A percentile compares a stretch with the other conserved stretches of the same genome.
Evolutionary conservation across 306 rosid genomes (phyloP).

Genomic region (apple (Malus domestica)): DNA sequence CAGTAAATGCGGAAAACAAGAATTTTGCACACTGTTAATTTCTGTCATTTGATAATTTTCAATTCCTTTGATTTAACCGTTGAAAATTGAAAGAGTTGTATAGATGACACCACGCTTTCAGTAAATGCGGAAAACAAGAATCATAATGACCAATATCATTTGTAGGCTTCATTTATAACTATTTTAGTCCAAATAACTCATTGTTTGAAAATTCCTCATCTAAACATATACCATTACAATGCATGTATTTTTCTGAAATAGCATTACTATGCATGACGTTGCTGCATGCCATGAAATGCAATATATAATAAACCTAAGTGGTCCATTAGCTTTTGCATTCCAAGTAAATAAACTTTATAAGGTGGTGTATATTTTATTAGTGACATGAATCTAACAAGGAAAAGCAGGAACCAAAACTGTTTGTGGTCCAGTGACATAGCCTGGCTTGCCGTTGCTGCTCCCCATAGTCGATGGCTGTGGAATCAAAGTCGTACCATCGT

Average conservation of each 20-base stretch:
- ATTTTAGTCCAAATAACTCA: too few relatives aligned
- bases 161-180: too few relatives aligned
- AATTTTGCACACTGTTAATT: too few relatives aligned
- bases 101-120: too few relatives aligned
- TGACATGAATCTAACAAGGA: neutral
- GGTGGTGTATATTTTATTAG: neutral
- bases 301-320: neutral
- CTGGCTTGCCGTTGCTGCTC: neutral
- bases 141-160: too few relatives aligned
- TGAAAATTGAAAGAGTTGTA: too few relatives aligned
- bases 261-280: neutral
- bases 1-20: too few relatives aligned
- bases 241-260: neutral
- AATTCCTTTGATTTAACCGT: too few relatives aligned
- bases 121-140: too few relatives aligned
- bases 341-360: neutral
- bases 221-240: too few relatives aligned
- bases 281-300: neutral
- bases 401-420: neutral
- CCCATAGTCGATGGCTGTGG: conserved; percentile 8
- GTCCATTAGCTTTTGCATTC: neutral
- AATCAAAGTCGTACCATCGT: conserved; percentile 9
- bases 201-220: too few relatives aligned
- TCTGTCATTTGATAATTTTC: too few relatives aligned
- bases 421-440: conserved; percentile 12